Evolutionary conservation across 768 basidiomycete genomes (phyloP).

Genomic region (Mycena alexandri): DNA sequence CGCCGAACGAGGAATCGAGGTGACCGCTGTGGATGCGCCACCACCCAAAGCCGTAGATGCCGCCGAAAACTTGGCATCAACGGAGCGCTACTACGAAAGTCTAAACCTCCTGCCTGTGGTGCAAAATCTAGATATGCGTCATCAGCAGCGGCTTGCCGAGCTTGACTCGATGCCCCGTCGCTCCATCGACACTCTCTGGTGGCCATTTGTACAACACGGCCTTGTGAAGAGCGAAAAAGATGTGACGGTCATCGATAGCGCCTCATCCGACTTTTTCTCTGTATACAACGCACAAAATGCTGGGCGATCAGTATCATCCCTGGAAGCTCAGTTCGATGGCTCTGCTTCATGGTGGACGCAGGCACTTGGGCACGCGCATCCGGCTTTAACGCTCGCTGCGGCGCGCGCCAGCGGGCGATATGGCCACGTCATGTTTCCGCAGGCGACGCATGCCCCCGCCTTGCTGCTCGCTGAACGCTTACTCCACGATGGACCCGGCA

Average conservation of each 20-base stretch:
- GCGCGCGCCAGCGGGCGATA: conserved; percentile 93
- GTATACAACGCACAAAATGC: conserved; percentile 60
- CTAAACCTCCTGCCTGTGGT: conserved; percentile 63
- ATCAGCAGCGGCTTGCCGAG: conserved; percentile 74
- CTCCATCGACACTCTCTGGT: conserved; percentile 88
- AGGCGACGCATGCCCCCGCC: conserved; percentile 88
- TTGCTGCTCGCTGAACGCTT: conserved; percentile 86
- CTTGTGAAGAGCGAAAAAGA: conserved; percentile 74
- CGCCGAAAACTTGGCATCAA: conserved; percentile 60
- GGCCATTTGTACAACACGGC: conserved; percentile 97
- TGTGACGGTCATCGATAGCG: conserved; percentile 93
- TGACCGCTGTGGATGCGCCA: conserved; percentile 68
- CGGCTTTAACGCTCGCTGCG: conserved; percentile 85
- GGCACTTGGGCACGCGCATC: conserved; percentile 85
- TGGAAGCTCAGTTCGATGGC: conserved; percentile 82
- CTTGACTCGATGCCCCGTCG: conserved; percentile 84
- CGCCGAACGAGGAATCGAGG: conserved; percentile 72
- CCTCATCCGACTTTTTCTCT: conserved; percentile 88
- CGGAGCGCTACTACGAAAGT: conserved; percentile 80
- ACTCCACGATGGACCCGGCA: conserved; percentile 82
- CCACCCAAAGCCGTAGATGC: conserved; percentile 62
- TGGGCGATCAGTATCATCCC: conserved; percentile 48
- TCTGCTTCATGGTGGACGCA: conserved; percentile 99
- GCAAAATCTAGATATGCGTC: conserved; percentile 71
- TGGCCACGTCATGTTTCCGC: conserved; percentile 97